Evolutionary conservation across 2,329 filamentous ascomycete species (phyloP), one percentile per base, ranked within the genome.

Genomic region (Zymoseptoria pseudotritici): DNA sequence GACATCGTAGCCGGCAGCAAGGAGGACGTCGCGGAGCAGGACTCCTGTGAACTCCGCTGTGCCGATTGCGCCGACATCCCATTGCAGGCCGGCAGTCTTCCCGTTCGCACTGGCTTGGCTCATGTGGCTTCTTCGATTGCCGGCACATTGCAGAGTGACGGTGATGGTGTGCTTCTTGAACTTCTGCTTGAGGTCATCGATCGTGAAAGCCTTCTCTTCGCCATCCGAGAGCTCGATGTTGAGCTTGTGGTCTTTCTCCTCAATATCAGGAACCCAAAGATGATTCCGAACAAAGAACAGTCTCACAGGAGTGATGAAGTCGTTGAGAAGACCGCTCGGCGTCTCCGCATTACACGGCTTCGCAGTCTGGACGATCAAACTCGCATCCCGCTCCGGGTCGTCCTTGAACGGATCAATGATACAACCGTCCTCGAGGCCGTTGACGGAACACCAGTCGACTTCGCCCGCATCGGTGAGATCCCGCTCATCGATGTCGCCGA

Each of bases 271-370:
- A 50, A 86, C 83, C 84, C 83, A 86, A 76, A 86, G 83, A 71
- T 86, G 83, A 65, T 86, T 84, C 20, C 83, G 79, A 13, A 85
- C 79, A 66, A 84, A 86, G 70, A 85, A 85, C 0, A 83, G 73
- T 29, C 79, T 75, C 50, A 80, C 81, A 3, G 81, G 81, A 0
- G 83, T 86, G 46, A 81, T 72, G 66, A 84, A 86, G 2, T 75
- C 72, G 19, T 73, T 73, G 24, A 86, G 76, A 36, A 76, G 76
- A 2, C 76, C 74, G 0, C 69, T 71, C 0, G 84, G 83, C 0
- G 83, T 83, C 66, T 87, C 84, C 1, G 84, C 84, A 67, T 87
- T 87, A 62, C 83, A 79, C 3, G 84, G 85, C 64, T 81, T 82
- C 8, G 74, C 69, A 1, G 81, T 86, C 58, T 79, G 79, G 2